A percentile compares a stretch with the other conserved stretches of the same genome.
phyloP scores from a whole-genome alignment of 345 rosid genomes.

The Lepidium africanum region DNA sequence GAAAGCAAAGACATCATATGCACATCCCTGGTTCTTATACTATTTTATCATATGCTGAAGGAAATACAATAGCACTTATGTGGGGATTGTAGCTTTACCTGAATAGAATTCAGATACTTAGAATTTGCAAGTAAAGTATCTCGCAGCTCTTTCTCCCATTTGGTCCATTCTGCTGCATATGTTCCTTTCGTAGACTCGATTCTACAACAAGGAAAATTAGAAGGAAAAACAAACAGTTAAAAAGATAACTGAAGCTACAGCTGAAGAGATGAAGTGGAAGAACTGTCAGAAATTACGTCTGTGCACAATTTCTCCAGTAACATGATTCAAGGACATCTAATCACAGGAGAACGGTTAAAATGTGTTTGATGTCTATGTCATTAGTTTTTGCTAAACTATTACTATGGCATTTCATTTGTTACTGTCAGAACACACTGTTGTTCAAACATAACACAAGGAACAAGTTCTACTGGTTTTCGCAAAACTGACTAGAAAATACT shows the following conservation, averaged over 20 bases:
- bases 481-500: background rate
- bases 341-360: background rate
- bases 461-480: background rate
- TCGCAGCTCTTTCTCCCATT: conserved; percentile 80
- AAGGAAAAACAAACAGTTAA: background rate
- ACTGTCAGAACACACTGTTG: background rate
- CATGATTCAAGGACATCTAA: background rate
- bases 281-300: background rate
- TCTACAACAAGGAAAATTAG: conserved; percentile 29
- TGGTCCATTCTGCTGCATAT: conserved; percentile 64
- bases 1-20: background rate
- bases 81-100: conserved; percentile 34
- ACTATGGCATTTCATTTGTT: background rate
- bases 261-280: background rate
- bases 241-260: background rate
- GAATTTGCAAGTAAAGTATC: conserved; percentile 39
- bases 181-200: conserved; percentile 73
- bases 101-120: conserved; percentile 62
- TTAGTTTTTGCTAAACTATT: background rate
- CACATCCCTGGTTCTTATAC: background rate
- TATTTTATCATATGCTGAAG: background rate
- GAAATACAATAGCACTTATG: background rate
- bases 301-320: background rate
- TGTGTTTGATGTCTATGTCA: background rate
- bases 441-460: background rate